These are phyloP conservation scores for Phytophthora sp. DNA, from an alignment of 352 stramenopile species.

Conservation along the genomic window DNA sequence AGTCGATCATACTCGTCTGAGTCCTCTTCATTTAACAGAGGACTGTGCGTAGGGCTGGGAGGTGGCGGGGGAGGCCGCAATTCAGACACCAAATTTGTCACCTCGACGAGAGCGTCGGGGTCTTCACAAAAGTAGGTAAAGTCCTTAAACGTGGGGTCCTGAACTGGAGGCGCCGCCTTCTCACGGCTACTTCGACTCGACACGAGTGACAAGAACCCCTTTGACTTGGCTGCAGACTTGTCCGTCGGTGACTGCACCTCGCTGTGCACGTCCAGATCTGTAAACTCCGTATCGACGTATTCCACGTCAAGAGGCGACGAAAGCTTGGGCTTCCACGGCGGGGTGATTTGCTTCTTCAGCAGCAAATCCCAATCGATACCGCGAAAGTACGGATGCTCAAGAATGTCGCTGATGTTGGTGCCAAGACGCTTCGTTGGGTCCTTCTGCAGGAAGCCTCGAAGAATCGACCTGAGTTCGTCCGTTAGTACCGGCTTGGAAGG, in stretches of 20 bases:
- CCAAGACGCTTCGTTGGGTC: slow-evolving; percentile 87
- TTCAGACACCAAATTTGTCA: slow-evolving; percentile 82
- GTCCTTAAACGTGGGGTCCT: slow-evolving; percentile 91
- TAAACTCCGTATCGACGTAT: slow-evolving; percentile 89
- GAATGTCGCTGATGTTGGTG: slow-evolving; percentile 88
- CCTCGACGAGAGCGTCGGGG: slow-evolving; percentile 83
- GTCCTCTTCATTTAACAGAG: slow-evolving; percentile 45
- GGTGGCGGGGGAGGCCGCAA: slow-evolving; percentile 60
- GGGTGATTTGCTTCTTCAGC: slow-evolving; percentile 83
- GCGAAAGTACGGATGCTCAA: slow-evolving; percentile 81
- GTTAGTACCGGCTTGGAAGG: slow-evolving; percentile 71
- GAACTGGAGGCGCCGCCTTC: slow-evolving; percentile 77
- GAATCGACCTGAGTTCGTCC: slow-evolving; percentile 81
- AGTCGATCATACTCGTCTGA: slow-evolving; percentile 42
- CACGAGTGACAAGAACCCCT: slow-evolving; percentile 85
- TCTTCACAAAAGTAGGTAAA: slow-evolving; percentile 92
- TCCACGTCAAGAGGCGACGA: slow-evolving; percentile 85
- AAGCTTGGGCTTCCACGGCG: slow-evolving; percentile 87
- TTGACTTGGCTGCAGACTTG: slow-evolving; percentile 72
- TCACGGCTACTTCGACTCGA: slow-evolving; percentile 64
- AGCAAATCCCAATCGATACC: slow-evolving; percentile 87
- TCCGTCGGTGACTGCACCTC: slow-evolving; percentile 89
- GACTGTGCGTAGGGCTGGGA: slow-evolving; percentile 10
- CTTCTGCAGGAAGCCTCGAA: slow-evolving; percentile 86
- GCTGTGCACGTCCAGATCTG: slow-evolving; percentile 78